Percentiles rank a stretch among this genome's conserved stretches.
Evolutionary conservation across 139 green algal species (phyloP).

Genomic region (Haematococcus sp.): DNA sequence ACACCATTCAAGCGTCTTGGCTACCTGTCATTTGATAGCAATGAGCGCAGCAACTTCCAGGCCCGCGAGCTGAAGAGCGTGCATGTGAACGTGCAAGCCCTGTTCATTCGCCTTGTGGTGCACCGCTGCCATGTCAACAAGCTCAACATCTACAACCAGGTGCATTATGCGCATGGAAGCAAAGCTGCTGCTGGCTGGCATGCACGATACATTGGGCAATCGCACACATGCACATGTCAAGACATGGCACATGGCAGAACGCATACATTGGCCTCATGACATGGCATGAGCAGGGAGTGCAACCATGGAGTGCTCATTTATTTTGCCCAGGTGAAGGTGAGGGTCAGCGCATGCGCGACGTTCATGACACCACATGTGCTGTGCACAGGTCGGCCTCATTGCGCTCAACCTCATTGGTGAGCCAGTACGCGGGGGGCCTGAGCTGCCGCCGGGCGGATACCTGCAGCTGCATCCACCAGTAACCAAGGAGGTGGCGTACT

Average conservation of each 20-base stretch:
- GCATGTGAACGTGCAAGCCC: conserved; percentile 58
- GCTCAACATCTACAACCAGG: conserved; percentile 90
- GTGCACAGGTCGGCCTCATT: conserved; percentile 87
- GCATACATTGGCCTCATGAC: no score
- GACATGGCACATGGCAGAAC: no score
- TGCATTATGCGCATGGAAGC: conserved; percentile 12
- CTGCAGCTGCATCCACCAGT: conserved; percentile 42
- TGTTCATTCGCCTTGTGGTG: conserved; percentile 67
- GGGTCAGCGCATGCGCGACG: background rate
- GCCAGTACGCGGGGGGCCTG: conserved; percentile 18
- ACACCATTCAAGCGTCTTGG: conserved; percentile 73
- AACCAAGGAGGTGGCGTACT: conserved; percentile 39
- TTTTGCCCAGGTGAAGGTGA: background rate
- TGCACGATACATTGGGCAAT: background rate
- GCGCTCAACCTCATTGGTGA: conserved; percentile 84
- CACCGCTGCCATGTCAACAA: conserved; percentile 86
- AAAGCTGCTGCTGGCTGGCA: no score
- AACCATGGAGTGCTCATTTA: no score
- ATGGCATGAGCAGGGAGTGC: no score
- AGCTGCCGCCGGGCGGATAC: conserved; percentile 23
- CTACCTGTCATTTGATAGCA: conserved; percentile 86
- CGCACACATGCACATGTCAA: no score
- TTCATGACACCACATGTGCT: no score
- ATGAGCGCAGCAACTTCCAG: conserved; percentile 79
- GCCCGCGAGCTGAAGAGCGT: conserved; percentile 82